Evolutionary conservation across 306 rosid species (phyloP).

Genomic region (Vachellia pachyceras): DNA sequence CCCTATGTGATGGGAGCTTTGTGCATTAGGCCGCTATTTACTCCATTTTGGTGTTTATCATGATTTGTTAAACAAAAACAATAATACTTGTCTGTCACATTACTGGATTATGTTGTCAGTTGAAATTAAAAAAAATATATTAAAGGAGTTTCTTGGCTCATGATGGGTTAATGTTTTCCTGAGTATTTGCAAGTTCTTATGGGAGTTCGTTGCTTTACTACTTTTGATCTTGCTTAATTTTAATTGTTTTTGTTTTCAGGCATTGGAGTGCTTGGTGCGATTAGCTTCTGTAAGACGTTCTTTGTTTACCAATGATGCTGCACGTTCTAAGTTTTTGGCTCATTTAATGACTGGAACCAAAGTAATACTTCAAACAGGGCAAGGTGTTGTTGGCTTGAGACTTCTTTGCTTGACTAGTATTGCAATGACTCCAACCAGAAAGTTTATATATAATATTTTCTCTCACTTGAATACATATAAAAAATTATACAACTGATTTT

Average conservation of each 20-base stretch:
- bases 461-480: conserved; percentile 5
- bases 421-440: conserved; percentile 40
- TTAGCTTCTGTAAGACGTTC: conserved; percentile 99
- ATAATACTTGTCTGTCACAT: neutral
- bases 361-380: conserved; percentile 97
- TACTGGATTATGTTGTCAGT: too few species aligned
- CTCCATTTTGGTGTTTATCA: neutral
- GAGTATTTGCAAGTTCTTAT: conserved; percentile 31
- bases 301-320: conserved; percentile 93
- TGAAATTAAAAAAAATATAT: neutral
- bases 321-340: conserved; percentile 97
- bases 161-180: conserved; percentile 24
- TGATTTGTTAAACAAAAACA: neutral
- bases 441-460: neutral
- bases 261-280: conserved; percentile 99
- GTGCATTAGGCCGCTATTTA: too few species aligned
- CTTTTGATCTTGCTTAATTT: conserved; percentile 43
- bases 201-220: conserved; percentile 34
- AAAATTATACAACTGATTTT: neutral
- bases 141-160: conserved; percentile 20
- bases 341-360: conserved; percentile 99
- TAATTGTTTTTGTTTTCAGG: conserved; percentile 68
- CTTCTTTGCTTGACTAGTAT: conserved; percentile 37
- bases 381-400: conserved; percentile 74
- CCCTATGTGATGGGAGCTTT: too few species aligned